Evolutionary conservation across 371 early-diverging fungal genomes (phyloP), one percentile per base, ranked within the genome.

Genomic region (Batkoa obscura): DNA sequence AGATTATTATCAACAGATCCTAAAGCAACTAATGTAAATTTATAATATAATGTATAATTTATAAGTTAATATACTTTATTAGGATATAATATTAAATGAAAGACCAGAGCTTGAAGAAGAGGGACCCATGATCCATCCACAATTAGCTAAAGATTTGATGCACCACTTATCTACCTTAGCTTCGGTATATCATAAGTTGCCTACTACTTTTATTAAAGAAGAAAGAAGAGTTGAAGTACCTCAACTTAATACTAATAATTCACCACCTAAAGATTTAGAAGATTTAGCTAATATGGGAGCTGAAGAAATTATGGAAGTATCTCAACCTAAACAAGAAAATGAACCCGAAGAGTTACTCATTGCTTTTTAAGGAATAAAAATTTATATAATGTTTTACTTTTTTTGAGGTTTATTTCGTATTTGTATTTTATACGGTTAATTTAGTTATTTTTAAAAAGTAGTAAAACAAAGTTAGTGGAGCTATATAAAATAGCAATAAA

Each of bases 121-220:
- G 13, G 33, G 42, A 43, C 56, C 56, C 1, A 23, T 34, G n/a
- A 1, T 55, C 2, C 43, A 55, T 15, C 42, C 42, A 3, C 32
- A 42, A 3, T n/a, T 55, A 2, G 43, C 43, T 15, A 33, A 93
- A 52, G 87, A 90, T 50, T 70, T 96, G 49, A 71, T 94, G 48
- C 73, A 73, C 56, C 79, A 96, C 54, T 81, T 96, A 46, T 83
- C 83, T 33, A 82, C 84, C 3, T 67, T 96, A 35, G 89, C 94
- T 5, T 87, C 94, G 5, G 88, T 96, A 2, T 91, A 93, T 64
- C 90, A 93, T 65, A 90, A 90, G 65, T 87, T 90, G 35, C 84
- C 94, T 4, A 75, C 80, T 38, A 72, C 80, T 0, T 84, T 84
- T 59, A 75, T 87, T 17, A 55, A 34, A 30, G 43, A 50, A 49